Evolutionary conservation across 331 rosid species (phyloP).

Genomic region (Quercus lobata): DNA sequence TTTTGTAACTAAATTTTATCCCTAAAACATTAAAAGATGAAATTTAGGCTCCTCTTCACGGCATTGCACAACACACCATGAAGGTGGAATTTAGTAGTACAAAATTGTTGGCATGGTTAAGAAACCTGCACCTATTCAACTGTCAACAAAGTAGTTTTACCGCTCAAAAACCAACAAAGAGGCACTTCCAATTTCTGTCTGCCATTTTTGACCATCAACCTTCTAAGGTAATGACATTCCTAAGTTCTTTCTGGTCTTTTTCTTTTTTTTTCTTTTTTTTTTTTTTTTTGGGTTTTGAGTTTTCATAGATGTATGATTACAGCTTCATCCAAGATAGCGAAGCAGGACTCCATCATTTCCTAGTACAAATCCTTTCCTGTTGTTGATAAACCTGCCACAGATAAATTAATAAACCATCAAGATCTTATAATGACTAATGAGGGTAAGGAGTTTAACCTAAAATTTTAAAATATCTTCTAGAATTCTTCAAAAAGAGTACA

Average conservation of each 20-base stretch:
- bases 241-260: too few species aligned
- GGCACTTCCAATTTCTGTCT: not conserved
- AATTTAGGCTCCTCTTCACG: slow-evolving; percentile 11
- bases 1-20: too few species aligned
- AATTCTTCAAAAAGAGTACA: not conserved
- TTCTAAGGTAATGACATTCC: not conserved
- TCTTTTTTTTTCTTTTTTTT: too few species aligned
- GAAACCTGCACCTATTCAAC: slow-evolving; percentile 20
- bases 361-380: slow-evolving; percentile 82
- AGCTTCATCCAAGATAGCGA: slow-evolving; percentile 80
- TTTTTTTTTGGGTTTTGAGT: too few species aligned
- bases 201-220: not conserved
- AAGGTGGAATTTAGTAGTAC: slow-evolving; percentile 9
- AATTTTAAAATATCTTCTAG: not conserved
- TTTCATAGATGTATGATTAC: not conserved
- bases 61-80: slow-evolving; percentile 12
- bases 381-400: slow-evolving; percentile 71
- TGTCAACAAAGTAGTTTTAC: not conserved
- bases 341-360: slow-evolving; percentile 97
- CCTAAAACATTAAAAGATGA: not conserved
- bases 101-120: slow-evolving; percentile 29
- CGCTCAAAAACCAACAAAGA: not conserved
- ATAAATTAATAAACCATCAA: slow-evolving; percentile 1
- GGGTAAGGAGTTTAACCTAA: not conserved
- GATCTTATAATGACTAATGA: slow-evolving; percentile 2